Percentiles rank a stretch among this genome's conserved stretches.
phyloP scores from a whole-genome alignment of 2,329 filamentous ascomycete genomes.

The Cladophialophora carrionii region DNA sequence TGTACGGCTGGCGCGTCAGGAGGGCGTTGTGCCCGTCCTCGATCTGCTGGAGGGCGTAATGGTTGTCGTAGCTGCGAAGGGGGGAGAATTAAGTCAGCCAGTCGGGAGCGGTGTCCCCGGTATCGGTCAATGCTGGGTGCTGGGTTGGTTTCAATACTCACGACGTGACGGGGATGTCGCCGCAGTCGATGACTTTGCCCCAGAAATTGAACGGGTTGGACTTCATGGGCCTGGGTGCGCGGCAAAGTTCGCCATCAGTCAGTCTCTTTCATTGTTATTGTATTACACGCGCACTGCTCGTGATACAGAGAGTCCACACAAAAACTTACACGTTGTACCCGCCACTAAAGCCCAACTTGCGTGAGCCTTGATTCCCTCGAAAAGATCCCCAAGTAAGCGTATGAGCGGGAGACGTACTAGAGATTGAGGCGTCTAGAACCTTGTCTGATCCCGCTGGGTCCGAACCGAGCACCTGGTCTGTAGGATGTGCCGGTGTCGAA shows the following conservation, averaged over 20 bases:
- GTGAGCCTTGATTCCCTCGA: slow-evolving; percentile 45
- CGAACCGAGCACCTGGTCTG: slow-evolving; percentile 79
- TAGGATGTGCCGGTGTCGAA: slow-evolving; percentile 89
- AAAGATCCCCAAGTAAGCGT: slow-evolving; percentile 35
- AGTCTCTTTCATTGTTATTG: background rate
- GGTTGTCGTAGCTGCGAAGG: slow-evolving; percentile 71
- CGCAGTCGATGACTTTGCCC: slow-evolving; percentile 79
- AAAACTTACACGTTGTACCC: slow-evolving; percentile 74
- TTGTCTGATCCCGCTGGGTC: slow-evolving; percentile 81
- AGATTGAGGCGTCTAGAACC: slow-evolving; percentile 83
- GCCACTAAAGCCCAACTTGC: slow-evolving; percentile 64
- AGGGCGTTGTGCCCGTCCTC: slow-evolving; percentile 81
- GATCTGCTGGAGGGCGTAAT: slow-evolving; percentile 79
- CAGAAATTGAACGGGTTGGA: slow-evolving; percentile 82
- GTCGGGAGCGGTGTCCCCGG: no score
- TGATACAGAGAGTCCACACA: background rate
- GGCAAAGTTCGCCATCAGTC: background rate
- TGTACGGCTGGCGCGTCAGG: slow-evolving; percentile 70
- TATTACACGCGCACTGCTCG: background rate
- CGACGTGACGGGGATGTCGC: slow-evolving; percentile 83
- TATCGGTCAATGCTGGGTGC: background rate
- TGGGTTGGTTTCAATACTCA: slow-evolving; percentile 52
- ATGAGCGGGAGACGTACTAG: slow-evolving; percentile 66
- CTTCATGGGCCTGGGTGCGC: slow-evolving; percentile 64
- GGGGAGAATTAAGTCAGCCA: no score